Evolutionary conservation across 2,329 filamentous ascomycete genomes (phyloP), one percentile per base, ranked within the genome.

Genomic region (Scopulariopsis brevicaulis): DNA sequence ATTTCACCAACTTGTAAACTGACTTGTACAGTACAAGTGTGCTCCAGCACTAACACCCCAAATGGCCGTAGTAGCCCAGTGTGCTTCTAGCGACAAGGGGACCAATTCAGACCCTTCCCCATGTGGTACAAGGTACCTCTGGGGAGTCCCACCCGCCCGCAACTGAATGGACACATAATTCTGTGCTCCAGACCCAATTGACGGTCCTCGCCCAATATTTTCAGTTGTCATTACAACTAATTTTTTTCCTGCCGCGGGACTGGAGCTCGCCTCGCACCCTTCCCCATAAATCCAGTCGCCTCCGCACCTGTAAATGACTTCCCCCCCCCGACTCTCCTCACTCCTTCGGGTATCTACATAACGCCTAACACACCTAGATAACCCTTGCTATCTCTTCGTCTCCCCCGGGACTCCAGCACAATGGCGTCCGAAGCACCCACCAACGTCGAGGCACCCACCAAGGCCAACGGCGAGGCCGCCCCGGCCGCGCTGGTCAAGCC

Each of bases 401-500:
- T 20, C 18, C n/a, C 18, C n/a, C 34, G 22, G 10, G 12, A 35
- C 48, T 28, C 18, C 40, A n/a, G 40, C 34, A 56, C 54, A 67
- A 74, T 74, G 71, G 73, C 76, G 61, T 72, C 76, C 59, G 71
- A 75, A 59, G 70, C 74, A 61, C 69, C 77, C 54, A 18, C 54
- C 24, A 57, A 57, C 8, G 73, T 76, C 59, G 71, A 75, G 59
- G 70, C 74, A 61, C 69, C 77, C 54, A 18, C 54, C 24, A 57
- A 57, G 66, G 74, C 74, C 71, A 73, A 76, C 61, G 73, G 76
- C 59, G 71, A 75, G 59, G 70, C 74, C 61, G 69, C 77, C 54
- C 70, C 78, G 58, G 70, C 77, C 40, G 6, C 40, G 40, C 68
- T 70, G 60, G 72, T 73, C 62, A 69, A 75, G 75, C 91, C 92